Percentiles rank a stretch among this genome's conserved stretches.
Evolutionary conservation across 2,329 filamentous ascomycete genomes (phyloP).

Genomic region (Microcyclospora tardicrescens): DNA sequence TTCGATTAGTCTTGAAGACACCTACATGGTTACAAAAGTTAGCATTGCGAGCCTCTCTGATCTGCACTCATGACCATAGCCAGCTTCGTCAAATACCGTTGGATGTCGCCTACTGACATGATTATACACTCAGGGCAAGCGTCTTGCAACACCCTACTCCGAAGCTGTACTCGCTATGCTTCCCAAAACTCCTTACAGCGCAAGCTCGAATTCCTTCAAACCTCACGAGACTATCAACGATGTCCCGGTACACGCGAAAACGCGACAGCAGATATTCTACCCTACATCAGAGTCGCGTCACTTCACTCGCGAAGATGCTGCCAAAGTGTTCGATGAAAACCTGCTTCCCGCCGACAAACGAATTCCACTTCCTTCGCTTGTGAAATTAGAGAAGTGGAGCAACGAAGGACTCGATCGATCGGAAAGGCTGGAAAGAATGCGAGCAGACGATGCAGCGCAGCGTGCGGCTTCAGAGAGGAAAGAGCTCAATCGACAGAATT

Average conservation of each 20-base stretch:
- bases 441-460: conserved; percentile 19
- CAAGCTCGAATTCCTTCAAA: conserved; percentile 19
- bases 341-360: conserved; percentile 50
- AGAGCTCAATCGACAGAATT: conserved; percentile 31
- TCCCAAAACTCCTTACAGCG: conserved; percentile 46
- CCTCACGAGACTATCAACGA: conserved; percentile 52
- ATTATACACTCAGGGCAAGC: conserved; percentile 49
- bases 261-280: conserved; percentile 45
- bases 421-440: conserved; percentile 33
- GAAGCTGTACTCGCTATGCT: conserved; percentile 69
- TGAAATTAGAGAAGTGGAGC: conserved; percentile 36
- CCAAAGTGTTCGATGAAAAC: conserved; percentile 45
- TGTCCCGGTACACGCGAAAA: conserved; percentile 44
- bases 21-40: conserved; percentile 72
- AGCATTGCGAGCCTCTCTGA: conserved; percentile 69
- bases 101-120: neutral
- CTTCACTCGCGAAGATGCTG: conserved; percentile 54
- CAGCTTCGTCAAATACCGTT: no score
- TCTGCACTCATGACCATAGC: conserved; percentile 3
- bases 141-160: conserved; percentile 62
- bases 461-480: conserved; percentile 28
- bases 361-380: conserved; percentile 50
- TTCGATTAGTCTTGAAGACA: conserved; percentile 99
- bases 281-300: conserved; percentile 50
- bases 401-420: conserved; percentile 24